Evolutionary conservation across 331 rosid species (phyloP), one percentile per base, ranked within the genome.

Genomic region (Stylosanthes scabra): DNA sequence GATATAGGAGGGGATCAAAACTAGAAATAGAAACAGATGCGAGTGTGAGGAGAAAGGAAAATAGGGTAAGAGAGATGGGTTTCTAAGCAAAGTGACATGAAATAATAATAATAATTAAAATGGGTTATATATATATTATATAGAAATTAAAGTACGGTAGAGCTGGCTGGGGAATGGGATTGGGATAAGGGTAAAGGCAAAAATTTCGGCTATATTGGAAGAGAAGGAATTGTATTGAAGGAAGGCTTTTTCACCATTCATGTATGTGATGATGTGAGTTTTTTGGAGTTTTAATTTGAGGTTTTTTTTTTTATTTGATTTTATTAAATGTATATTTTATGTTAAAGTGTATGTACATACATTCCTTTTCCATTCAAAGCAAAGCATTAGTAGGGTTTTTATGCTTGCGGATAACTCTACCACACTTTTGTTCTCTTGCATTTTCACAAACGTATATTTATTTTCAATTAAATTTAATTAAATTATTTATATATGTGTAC

Each of bases 341-440:
- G 25, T 52, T 11, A 31, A n/a, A 52, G 31, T 51, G 46, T n/a
- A n/a, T 20, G 25, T 20, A 20, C 25, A 20, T 20, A 56, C 62
- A 28, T 66, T 70, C 68, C 27, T 78, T 78, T 88, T 88, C 82
- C 78, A 73, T 83, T 81, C 71, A 78, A 88, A 88, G 90, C 82
- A 78, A 85, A 88, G 86, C 79, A 28, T 81, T 76, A 40, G 52
- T 37, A 50, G 79, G 34, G 77, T 57, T 61, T 78, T 72, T 62
- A 83, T 75, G 78, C 88, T 88, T 83, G 92, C 68, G 74, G 85
- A 78, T 10, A 83, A 83, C 80, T 83, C 69, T 75, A 87, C 85
- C 71, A 25, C 68, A 78, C 52, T 77, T 78, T 75, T 83, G 69
- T 60, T 78, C 46, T 20, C n/a, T n/a, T 1, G 57, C 25, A 20